A percentile compares a stretch with the other conserved stretches of the same genome.
Conservation (phyloP, 202 grass and related monocot species). For the Schoenoplectus triqueter region DNA sequence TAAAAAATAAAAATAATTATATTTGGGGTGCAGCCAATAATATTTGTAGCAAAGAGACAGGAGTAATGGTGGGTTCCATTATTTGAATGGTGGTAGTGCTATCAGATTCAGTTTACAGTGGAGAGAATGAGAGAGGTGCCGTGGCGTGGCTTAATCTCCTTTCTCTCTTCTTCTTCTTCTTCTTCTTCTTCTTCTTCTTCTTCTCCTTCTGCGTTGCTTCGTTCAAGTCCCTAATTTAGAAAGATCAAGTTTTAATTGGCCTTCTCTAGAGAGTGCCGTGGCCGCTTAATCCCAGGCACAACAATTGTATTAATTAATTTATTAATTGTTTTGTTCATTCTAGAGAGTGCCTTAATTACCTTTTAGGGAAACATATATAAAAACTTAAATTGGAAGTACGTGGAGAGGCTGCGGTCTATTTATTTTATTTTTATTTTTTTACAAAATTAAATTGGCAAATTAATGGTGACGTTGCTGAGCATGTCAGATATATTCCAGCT, state of each 20-base stretch:
- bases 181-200: not conserved
- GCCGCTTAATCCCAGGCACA: not conserved
- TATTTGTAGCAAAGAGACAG: slow-evolving; percentile 42
- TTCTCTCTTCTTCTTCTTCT: not conserved
- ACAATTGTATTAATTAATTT: not conserved
- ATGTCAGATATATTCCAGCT: not conserved
- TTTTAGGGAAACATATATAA: slow-evolving; percentile 6
- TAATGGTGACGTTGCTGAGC: not conserved
- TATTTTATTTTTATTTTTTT: not conserved
- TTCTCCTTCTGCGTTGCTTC: slow-evolving; percentile 30
- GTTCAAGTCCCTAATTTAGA: slow-evolving; percentile 28
- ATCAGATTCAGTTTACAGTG: not conserved
- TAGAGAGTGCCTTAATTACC: not conserved
- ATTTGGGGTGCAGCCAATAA: slow-evolving; percentile 39
- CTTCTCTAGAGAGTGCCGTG: not conserved
- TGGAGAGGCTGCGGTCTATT: slow-evolving; percentile 11
- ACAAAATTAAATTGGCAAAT: not conserved
- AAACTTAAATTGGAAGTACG: not conserved
- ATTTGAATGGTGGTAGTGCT: not conserved
- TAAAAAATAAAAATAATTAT: not conserved
- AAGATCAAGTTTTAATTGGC: slow-evolving; percentile 35
- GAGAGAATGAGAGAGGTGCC: not conserved
- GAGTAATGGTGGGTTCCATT: slow-evolving; percentile 29
- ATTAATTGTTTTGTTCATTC: not conserved
- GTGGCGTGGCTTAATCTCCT: not conserved